Evolutionary conservation across 768 basidiomycete genomes (phyloP).

Genomic region (Hemileccinum impolitum): DNA sequence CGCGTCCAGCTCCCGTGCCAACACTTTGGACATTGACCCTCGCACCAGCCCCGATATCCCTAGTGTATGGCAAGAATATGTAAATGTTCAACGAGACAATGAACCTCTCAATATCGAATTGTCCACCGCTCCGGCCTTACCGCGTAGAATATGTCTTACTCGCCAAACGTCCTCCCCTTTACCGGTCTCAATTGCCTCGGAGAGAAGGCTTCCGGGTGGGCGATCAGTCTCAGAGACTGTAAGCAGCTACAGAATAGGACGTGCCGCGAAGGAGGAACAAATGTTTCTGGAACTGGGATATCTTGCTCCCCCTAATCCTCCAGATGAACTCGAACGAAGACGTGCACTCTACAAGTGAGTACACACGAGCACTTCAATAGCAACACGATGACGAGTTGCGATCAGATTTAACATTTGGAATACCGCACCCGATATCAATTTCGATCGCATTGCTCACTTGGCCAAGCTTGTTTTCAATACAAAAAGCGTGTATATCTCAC

Average conservation of each 20-base stretch:
- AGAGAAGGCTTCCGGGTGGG: conserved; percentile 33
- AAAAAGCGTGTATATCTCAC: conserved; percentile 75
- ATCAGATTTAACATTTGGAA: conserved; percentile 85
- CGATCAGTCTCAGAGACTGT: conserved; percentile 31
- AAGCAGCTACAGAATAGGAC: conserved; percentile 38
- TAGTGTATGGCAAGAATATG: conserved; percentile 27
- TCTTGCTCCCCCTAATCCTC: conserved; percentile 78
- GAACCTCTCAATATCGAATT: conserved; percentile 29
- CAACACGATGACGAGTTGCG: conserved; percentile 1
- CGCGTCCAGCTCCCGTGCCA: conserved; percentile 23
- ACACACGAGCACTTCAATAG: not conserved
- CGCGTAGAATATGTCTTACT: conserved; percentile 52
- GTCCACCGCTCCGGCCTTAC: conserved; percentile 45
- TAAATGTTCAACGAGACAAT: conserved; percentile 23
- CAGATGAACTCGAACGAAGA: conserved; percentile 78
- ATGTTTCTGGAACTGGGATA: conserved; percentile 64
- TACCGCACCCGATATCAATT: conserved; percentile 82
- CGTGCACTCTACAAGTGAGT: conserved; percentile 81
- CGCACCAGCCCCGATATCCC: conserved; percentile 16
- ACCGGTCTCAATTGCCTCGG: conserved; percentile 39
- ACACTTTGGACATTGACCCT: conserved; percentile 16
- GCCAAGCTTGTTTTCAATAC: conserved; percentile 92
- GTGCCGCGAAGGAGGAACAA: conserved; percentile 63
- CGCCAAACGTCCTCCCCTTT: conserved; percentile 66
- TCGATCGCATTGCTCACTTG: conserved; percentile 90